These are phyloP conservation scores for Microdochium nivale DNA, from an alignment of 2,329 filamentous ascomycete genomes.

Conservation along the genomic window DNA sequence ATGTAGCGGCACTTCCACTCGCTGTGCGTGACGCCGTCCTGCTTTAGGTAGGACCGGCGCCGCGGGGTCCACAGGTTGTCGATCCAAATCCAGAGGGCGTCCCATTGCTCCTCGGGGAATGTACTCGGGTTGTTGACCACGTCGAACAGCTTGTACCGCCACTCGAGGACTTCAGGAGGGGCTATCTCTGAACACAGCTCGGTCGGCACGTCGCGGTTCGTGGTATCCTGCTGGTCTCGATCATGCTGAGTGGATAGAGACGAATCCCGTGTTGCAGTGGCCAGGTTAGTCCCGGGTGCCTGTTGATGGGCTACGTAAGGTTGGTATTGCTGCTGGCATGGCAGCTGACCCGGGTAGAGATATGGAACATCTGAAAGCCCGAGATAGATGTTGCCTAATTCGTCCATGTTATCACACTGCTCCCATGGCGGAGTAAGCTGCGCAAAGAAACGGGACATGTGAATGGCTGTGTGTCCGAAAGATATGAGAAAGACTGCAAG, in stretches of 20 bases:
- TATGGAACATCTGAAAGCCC: neutral
- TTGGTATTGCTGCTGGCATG: neutral
- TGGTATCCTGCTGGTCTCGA: neutral
- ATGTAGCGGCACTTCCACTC: constrained; percentile 4
- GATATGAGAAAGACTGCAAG: neutral
- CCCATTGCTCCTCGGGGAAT: constrained; percentile 2
- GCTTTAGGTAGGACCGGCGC: constrained; percentile 1
- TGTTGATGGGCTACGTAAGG: neutral
- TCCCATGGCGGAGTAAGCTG: neutral
- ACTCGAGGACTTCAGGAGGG: constrained; percentile 2
- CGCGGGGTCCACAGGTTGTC: constrained; percentile 3
- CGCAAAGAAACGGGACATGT: neutral
- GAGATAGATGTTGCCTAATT: neutral
- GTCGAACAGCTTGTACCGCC: constrained; percentile 2
- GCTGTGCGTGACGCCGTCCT: constrained; percentile 1
- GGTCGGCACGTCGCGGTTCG: neutral
- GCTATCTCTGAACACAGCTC: neutral
- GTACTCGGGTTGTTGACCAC: neutral
- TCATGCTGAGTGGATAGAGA: neutral
- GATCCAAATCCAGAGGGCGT: constrained; percentile 4
- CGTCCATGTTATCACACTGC: neutral
- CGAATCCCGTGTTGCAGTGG: neutral
- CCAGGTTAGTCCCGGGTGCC: neutral
- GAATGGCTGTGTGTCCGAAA: neutral
- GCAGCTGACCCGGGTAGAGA: neutral